These are phyloP conservation scores for Celoporthe dispersa DNA, from an alignment of 2,329 filamentous ascomycete species.

Conservation along the genomic window DNA sequence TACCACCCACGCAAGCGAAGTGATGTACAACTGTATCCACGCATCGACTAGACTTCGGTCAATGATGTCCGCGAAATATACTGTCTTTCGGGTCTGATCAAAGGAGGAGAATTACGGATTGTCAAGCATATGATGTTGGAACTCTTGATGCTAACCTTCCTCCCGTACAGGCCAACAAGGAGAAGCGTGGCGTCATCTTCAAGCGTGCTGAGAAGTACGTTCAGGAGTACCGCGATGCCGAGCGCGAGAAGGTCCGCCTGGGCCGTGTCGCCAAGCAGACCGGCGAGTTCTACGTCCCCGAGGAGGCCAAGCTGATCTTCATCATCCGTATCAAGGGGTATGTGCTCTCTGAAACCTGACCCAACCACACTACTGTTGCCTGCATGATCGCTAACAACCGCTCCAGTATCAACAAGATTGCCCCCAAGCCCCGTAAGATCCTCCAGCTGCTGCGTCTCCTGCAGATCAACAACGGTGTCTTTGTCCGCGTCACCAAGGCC, in stretches of 20 bases:
- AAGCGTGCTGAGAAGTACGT: constrained; percentile 99
- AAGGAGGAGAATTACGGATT: constrained; percentile 27
- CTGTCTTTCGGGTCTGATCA: constrained; percentile 99
- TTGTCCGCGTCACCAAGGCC: constrained; percentile 93
- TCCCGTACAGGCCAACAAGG: constrained; percentile 82
- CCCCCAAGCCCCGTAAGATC: constrained; percentile 99
- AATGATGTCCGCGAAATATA: constrained; percentile 96
- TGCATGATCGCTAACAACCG: constrained; percentile 27
- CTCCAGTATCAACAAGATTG: constrained; percentile 99
- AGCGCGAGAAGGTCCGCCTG: constrained; percentile 98
- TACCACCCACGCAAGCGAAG: constrained; percentile 44
- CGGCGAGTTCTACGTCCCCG: constrained; percentile 91
- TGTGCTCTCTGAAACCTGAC: constrained; percentile 37
- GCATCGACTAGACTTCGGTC: constrained; percentile 85
- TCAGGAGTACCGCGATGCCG: constrained; percentile 97
- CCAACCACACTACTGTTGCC: constrained; percentile 23
- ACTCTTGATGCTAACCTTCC: constrained; percentile 38
- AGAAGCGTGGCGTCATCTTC: constrained; percentile 99
- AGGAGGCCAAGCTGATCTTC: constrained; percentile 96
- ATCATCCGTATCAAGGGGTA: constrained; percentile 98
- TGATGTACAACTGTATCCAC: constrained; percentile 88
- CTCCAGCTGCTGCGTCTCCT: constrained; percentile 98
- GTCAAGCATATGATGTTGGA: constrained; percentile 35
- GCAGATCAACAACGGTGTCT: constrained; percentile 99
- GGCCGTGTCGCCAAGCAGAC: constrained; percentile 86